Conservation (phyloP, 805 yeast genomes). For the Wickerhamiella sergipiensis region DNA sequence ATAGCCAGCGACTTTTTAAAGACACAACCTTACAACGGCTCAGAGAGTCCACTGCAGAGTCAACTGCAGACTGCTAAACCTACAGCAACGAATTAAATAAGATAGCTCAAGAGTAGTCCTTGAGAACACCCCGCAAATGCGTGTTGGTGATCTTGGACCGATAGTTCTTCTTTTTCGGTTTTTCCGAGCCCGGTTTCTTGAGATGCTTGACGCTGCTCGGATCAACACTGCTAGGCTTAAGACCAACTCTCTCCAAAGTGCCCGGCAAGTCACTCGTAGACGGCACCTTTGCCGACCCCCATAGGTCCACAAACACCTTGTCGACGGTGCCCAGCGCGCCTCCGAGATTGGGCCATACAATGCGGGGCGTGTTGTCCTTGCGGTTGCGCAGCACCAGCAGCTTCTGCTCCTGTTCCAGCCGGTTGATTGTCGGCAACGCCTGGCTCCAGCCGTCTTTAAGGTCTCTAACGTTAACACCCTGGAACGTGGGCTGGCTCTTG, state of each 20-base stretch:
- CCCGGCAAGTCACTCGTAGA: conserved; percentile 69
- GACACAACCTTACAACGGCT: too few species aligned
- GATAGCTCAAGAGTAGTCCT: conserved; percentile 41
- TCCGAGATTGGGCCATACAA: conserved; percentile 82
- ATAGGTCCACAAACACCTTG: conserved; percentile 66
- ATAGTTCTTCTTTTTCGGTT: conserved; percentile 77
- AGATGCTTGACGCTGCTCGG: conserved; percentile 79
- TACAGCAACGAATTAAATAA: not conserved
- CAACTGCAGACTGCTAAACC: too few species aligned
- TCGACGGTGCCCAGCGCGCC: conserved; percentile 61
- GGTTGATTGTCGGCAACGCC: conserved; percentile 63
- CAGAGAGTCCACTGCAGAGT: too few species aligned
- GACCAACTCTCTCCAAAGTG: conserved; percentile 64
- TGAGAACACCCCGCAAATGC: conserved; percentile 90
- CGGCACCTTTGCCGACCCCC: conserved; percentile 73
- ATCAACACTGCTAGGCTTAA: conserved; percentile 95
- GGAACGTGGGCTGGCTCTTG: conserved; percentile 70
- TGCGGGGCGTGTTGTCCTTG: conserved; percentile 85
- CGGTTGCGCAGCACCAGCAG: conserved; percentile 78
- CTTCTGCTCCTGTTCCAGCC: conserved; percentile 62
- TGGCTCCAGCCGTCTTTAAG: conserved; percentile 89
- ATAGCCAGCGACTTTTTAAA: too few species aligned
- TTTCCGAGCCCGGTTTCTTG: conserved; percentile 42
- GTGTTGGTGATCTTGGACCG: conserved; percentile 90
- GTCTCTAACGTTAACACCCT: conserved; percentile 74